Evolutionary conservation across 1,284 basidiomycete genomes (phyloP).

Genomic region (Mycena sp.): DNA sequence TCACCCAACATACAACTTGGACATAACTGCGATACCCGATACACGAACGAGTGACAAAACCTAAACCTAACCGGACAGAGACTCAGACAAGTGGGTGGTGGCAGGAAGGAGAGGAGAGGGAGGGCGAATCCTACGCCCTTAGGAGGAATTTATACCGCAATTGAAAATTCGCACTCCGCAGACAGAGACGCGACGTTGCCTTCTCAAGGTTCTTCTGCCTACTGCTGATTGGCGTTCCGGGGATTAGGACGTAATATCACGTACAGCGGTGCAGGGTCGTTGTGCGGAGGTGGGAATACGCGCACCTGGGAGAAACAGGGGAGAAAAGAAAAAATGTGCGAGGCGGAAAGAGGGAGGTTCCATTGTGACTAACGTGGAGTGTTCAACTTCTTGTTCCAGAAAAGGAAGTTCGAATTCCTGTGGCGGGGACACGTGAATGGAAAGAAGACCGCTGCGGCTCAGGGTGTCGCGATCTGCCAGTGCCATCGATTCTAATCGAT

Average conservation of each 20-base stretch:
- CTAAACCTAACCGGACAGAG: background rate
- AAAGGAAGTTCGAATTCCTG: conserved; percentile 1
- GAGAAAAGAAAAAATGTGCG: background rate
- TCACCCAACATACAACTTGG: conserved; percentile 22
- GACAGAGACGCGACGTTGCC: background rate
- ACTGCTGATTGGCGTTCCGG: background rate
- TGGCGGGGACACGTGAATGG: background rate
- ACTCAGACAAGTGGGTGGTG: conserved; percentile 1
- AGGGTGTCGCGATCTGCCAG: background rate
- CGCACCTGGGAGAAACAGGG: too few species aligned
- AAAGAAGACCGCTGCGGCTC: background rate
- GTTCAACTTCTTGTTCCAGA: background rate
- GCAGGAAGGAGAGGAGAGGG: background rate
- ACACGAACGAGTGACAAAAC: background rate
- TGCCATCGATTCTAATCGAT: conserved; percentile 7
- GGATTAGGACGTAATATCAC: conserved; percentile 10
- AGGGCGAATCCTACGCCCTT: background rate
- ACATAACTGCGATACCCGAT: conserved; percentile 17
- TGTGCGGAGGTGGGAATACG: too few species aligned
- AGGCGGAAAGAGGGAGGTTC: background rate
- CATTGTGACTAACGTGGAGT: too few species aligned
- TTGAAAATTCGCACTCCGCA: conserved; percentile 14
- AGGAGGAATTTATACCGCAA: background rate
- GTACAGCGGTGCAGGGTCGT: too few species aligned
- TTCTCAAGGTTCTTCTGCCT: background rate